Percentiles rank a stretch among this genome's conserved stretches.
Conservation (phyloP, 2,329 filamentous ascomycete species). For the Penicillium brasilianum region DNA sequence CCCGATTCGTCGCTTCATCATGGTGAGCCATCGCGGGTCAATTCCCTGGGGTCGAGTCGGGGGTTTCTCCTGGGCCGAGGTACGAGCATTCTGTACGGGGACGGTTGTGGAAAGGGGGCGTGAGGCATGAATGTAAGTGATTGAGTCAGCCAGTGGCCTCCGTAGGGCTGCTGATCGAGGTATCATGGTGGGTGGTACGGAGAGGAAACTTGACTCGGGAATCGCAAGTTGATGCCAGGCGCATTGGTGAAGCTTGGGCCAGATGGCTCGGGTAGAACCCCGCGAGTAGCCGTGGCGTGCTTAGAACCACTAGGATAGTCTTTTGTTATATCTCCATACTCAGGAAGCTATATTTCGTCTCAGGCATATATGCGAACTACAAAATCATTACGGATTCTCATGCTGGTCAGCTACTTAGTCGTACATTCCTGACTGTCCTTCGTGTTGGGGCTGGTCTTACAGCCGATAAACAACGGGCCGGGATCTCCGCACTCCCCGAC, state of each 20-base stretch:
- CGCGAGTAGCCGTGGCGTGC: slow-evolving; percentile 15
- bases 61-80: slow-evolving; percentile 19
- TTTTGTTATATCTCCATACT: neutral
- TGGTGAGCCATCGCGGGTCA: slow-evolving; percentile 70
- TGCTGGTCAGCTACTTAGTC: neutral
- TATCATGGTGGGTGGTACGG: slow-evolving; percentile 31
- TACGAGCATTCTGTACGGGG: slow-evolving; percentile 22
- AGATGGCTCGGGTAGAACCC: slow-evolving; percentile 24
- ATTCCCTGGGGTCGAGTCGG: slow-evolving; percentile 37
- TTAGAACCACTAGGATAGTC: neutral
- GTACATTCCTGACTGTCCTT: neutral
- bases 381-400: neutral
- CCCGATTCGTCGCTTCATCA: slow-evolving; percentile 69
- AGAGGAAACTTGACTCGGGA: slow-evolving; percentile 16
- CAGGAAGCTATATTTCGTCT: neutral
- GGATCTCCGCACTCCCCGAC: slow-evolving; percentile 25
- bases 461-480: slow-evolving; percentile 14
- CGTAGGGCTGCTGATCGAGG: slow-evolving; percentile 21
- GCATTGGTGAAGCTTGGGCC: slow-evolving; percentile 25
- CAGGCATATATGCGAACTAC: neutral
- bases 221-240: slow-evolving; percentile 6
- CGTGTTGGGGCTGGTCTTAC: neutral
- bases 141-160: slow-evolving; percentile 26
- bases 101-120: slow-evolving; percentile 31
- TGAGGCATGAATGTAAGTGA: slow-evolving; percentile 6